Evolutionary conservation across 1,284 basidiomycete genomes (phyloP), one percentile per base, ranked within the genome.

Genomic region (Kwoniella shivajii): DNA sequence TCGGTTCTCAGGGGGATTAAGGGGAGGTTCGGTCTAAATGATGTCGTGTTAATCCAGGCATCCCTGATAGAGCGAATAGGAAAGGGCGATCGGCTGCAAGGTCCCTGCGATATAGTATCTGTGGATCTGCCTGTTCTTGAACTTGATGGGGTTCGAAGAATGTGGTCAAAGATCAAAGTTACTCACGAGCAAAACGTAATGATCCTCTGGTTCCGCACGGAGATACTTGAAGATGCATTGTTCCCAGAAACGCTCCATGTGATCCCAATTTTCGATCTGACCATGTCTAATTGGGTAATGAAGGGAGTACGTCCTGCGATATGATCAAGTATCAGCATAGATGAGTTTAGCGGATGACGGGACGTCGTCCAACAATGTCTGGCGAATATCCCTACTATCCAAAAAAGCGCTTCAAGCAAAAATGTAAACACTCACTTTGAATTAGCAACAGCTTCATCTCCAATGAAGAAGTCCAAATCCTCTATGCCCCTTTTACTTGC

Each of bases 141-240:
- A n/a, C n/a, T n/a, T n/a, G n/a, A n/a, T n/a, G n/a, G n/a, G n/a
- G n/a, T n/a, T n/a, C 38, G 18, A 39, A 18, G 11, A 14, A 39
- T 29, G 37, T 13, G 42, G 31, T 20, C 24, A 24, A 13, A n/a
- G n/a, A n/a, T n/a, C n/a, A n/a, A n/a, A n/a, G n/a, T n/a, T 14
- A 83, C 90, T 75, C 68, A 97, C 94, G 70, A 99, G 82, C 61
- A 99, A 85, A 77, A 98, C 97, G 79, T 98, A 92, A 79, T 99
- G 96, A 79, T 99, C 96, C 80, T 99, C 96, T 13, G 96, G 96
- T 79, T 99, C 96, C 13, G 94, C 94, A 58, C 95, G 85, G 60
- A 99, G 84, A 81, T 99, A 99, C 81, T 99, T 99, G 87, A 99
- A 99, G 84, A 99, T 99, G 67, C 89, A 92, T 82, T 99, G 95